Evolutionary conservation across 2,329 filamentous ascomycete genomes (phyloP), one percentile per base, ranked within the genome.

Genomic region (Fusarium sambucinum): DNA sequence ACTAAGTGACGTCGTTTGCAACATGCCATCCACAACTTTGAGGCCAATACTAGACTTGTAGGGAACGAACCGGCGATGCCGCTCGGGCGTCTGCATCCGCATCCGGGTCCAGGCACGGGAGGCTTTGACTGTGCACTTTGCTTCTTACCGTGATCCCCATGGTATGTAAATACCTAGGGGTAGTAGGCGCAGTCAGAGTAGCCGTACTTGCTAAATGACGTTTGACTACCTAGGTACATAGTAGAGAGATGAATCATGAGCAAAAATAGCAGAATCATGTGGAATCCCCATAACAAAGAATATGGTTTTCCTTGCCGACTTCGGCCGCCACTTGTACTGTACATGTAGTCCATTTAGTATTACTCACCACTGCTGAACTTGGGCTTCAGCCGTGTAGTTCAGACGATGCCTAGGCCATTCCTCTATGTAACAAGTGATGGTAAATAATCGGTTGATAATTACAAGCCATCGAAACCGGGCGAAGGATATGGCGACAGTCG

Each of bases 401-500:
- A 47, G 27, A 58, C 29, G 25, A 48, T 46, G 47, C 41, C 55
- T 50, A 23, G 40, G 25, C 23, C 23, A 55, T 55, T 72, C 46
- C 38, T 48, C 38, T 55, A 27, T 27, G 25, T 27, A 62, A 11
- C 12, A 19, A 38, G 62, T 70, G 54, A 65, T 63, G 27, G 59
- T 42, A 57, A 71, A 71, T 71, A 72, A 72, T 66, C 72, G 71
- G 65, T 56, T 52, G 53, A 66, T 63, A 51, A 61, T 23, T 55
- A 63, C 52, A 47, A 62, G 54, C 55, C 65, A 57, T 73, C 71
- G 69, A 76, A 75, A 56, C 55, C 66, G 40, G 71, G 72, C 67
- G 74, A 76, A 76, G 52, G 60, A 56, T 59, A 46, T 74, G 66
- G 73, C n/a, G 17, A 27, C 21, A 14, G 17, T 45, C 25, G 19